These are phyloP conservation scores for Ceratobasidium papillatum DNA, from an alignment of 1,284 basidiomycete species.

Conservation along the genomic window DNA sequence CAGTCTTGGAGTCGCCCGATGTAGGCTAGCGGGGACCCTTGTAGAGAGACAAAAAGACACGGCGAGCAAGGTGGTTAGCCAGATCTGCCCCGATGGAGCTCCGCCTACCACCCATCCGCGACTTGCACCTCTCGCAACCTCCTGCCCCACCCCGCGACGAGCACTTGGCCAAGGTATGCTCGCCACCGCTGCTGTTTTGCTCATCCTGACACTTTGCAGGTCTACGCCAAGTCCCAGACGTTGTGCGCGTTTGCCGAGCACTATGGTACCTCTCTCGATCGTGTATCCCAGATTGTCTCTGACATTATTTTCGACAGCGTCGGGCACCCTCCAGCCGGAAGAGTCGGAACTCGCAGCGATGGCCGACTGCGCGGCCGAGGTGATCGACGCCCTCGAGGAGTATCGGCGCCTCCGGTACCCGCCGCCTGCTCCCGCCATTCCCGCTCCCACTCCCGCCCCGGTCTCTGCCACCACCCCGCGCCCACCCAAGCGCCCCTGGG, in stretches of 20 bases:
- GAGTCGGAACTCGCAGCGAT: constrained; percentile 24
- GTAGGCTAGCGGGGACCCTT: background rate
- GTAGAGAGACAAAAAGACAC: constrained; percentile 16
- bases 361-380: constrained; percentile 23
- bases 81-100: constrained; percentile 39
- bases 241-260: constrained; percentile 34
- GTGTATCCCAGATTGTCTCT: background rate
- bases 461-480: background rate
- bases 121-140: constrained; percentile 4
- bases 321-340: background rate
- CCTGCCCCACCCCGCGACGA: constrained; percentile 10
- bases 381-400: constrained; percentile 18
- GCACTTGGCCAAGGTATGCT: constrained; percentile 18
- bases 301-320: background rate
- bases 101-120: constrained; percentile 36
- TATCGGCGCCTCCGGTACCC: constrained; percentile 10
- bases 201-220: background rate
- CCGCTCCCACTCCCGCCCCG: background rate
- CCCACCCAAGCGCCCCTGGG: constrained; percentile 33
- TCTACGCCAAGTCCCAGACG: constrained; percentile 9
- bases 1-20: background rate
- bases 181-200: background rate
- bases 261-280: constrained; percentile 3
- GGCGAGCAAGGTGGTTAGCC: background rate
- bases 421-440: background rate